These are phyloP conservation scores for Wickerhamiella spandovensis DNA, from an alignment of 805 yeast genomes.

Conservation along the genomic window DNA sequence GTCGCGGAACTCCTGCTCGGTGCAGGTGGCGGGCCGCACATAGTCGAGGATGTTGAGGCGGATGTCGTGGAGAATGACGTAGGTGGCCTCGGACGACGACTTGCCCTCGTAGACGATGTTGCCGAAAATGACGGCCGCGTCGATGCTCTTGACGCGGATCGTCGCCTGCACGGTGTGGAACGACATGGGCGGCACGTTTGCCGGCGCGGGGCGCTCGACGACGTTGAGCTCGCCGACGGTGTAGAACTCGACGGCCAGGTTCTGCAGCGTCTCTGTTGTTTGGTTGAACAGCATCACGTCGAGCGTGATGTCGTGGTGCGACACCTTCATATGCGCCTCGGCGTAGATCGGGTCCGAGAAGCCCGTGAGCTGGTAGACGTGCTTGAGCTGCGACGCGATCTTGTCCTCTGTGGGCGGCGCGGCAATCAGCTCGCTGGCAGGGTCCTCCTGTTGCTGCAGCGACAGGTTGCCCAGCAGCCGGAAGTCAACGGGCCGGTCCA, in stretches of 20 bases:
- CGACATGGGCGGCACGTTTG: constrained; percentile 93
- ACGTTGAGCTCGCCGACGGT: constrained; percentile 93
- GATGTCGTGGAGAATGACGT: constrained; percentile 85
- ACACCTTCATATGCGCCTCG: constrained; percentile 91
- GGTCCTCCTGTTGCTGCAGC: not conserved
- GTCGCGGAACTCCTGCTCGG: constrained; percentile 80
- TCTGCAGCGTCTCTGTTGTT: constrained; percentile 77
- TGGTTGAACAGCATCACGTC: constrained; percentile 92
- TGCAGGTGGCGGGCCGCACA: constrained; percentile 84
- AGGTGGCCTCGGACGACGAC: constrained; percentile 76
- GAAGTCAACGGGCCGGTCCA: constrained; percentile 18
- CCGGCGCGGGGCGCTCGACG: constrained; percentile 78
- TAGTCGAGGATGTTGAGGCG: constrained; percentile 96
- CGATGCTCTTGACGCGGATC: constrained; percentile 89
- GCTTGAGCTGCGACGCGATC: constrained; percentile 61
- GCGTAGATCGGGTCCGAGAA: constrained; percentile 97
- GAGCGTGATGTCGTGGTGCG: constrained; percentile 88
- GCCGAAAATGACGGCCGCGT: constrained; percentile 96
- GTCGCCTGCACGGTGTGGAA: constrained; percentile 84
- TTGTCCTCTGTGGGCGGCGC: constrained; percentile 7
- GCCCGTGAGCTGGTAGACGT: constrained; percentile 91
- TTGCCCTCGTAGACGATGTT: constrained; percentile 94
- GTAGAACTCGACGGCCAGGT: constrained; percentile 87
- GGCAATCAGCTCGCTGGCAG: constrained; percentile 3
- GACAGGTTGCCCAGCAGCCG: constrained; percentile 13